Evolutionary conservation across 2,329 filamentous ascomycete genomes (phyloP).

Genomic region (Nothomitra cinnamomea): DNA sequence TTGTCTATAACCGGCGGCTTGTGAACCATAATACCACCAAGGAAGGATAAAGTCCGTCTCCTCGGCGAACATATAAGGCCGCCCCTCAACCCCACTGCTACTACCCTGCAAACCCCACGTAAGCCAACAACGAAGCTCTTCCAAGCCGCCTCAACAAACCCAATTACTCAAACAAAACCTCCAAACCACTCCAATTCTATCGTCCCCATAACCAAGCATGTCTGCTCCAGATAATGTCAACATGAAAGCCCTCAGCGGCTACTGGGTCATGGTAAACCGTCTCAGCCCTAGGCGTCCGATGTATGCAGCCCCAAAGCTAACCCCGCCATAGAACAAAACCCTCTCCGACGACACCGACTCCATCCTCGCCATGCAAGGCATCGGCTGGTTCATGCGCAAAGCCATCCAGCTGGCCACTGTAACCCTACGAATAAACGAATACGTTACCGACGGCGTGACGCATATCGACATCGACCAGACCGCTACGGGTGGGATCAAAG

Average conservation of each 20-base stretch:
- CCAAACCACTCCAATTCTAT: conserved; percentile 7
- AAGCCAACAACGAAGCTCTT: too few species aligned
- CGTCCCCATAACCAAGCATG: conserved; percentile 32
- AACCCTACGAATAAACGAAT: conserved; percentile 44
- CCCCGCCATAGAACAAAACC: conserved; percentile 47
- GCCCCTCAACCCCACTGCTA: too few species aligned
- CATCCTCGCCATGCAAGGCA: conserved; percentile 53
- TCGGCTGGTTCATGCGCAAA: conserved; percentile 57
- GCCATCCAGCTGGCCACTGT: conserved; percentile 52
- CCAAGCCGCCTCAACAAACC: too few species aligned
- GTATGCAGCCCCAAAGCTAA: neutral
- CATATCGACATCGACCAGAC: conserved; percentile 60
- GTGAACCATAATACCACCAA: too few species aligned
- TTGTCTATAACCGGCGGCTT: too few species aligned
- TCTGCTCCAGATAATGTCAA: conserved; percentile 52
- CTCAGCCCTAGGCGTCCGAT: neutral
- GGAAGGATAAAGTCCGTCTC: too few species aligned
- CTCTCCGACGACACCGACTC: conserved; percentile 53
- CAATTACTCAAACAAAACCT: conserved; percentile 7
- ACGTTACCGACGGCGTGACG: conserved; percentile 31
- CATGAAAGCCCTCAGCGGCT: conserved; percentile 49
- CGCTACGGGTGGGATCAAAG: conserved; percentile 52
- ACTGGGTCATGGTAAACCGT: conserved; percentile 48
- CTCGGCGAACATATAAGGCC: too few species aligned
- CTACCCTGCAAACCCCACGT: too few species aligned